Conservation (phyloP, 306 rosid species). For the Sophora flavescens region DNA sequence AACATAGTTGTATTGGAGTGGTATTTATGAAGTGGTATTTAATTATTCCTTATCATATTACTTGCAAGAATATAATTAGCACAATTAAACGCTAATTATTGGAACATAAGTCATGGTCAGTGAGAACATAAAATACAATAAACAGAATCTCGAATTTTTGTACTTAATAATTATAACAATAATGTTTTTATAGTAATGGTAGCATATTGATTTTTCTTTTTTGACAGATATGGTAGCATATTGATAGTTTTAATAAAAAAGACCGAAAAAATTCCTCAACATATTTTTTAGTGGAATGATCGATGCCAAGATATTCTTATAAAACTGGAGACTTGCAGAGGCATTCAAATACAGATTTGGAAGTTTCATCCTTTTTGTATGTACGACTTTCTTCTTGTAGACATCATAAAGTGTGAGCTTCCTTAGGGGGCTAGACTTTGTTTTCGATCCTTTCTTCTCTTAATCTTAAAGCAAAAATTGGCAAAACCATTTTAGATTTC, state of each 20-base stretch:
- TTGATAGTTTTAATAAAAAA: background rate
- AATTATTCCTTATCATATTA: constrained; percentile 30
- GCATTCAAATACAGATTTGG: background rate
- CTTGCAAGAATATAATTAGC: constrained; percentile 22
- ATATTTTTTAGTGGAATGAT: background rate
- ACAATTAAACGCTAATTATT: constrained; percentile 21
- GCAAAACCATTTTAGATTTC: background rate
- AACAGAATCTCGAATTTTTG: background rate
- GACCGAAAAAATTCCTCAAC: background rate
- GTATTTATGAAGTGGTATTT: constrained; percentile 22
- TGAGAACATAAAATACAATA: background rate
- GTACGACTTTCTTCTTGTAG: background rate
- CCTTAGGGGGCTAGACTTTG: constrained; percentile 5
- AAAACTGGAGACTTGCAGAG: background rate
- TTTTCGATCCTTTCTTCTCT: background rate
- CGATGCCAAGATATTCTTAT: background rate
- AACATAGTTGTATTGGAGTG: too few species aligned
- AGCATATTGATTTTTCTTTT: too few species aligned
- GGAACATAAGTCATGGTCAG: constrained; percentile 11
- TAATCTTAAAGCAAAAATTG: background rate
- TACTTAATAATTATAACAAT: background rate
- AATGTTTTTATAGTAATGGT: background rate
- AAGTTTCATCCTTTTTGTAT: constrained; percentile 20
- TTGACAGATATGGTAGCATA: too few species aligned
- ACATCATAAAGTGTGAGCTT: background rate